These are phyloP conservation scores for Lasiosphaeria miniovina DNA, from an alignment of 495 filamentous ascomycete species.

Conservation along the genomic window DNA sequence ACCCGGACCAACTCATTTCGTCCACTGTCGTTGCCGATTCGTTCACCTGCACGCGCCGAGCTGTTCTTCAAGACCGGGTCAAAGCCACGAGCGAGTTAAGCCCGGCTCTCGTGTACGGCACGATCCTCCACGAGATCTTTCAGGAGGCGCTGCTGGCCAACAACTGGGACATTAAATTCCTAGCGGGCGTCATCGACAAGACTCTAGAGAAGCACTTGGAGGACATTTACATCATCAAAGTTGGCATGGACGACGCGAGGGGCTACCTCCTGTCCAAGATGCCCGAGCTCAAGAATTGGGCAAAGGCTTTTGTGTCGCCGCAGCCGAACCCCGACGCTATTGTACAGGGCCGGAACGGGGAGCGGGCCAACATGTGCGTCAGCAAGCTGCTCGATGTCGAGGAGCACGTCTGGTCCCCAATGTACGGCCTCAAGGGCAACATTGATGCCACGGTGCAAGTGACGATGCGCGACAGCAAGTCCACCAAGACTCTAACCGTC, in stretches of 20 bases:
- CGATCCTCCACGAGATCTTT: slow-evolving; percentile 89
- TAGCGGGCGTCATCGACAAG: slow-evolving; percentile 59
- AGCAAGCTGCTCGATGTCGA: slow-evolving; percentile 94
- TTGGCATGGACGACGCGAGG: slow-evolving; percentile 66
- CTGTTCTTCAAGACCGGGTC: slow-evolving; percentile 89
- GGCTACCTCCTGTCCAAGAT: slow-evolving; percentile 77
- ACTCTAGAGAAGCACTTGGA: slow-evolving; percentile 73
- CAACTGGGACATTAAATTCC: slow-evolving; percentile 67
- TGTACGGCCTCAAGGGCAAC: slow-evolving; percentile 95
- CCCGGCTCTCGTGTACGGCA: slow-evolving; percentile 79
- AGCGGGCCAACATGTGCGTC: slow-evolving; percentile 72
- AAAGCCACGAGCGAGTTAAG: slow-evolving; percentile 79
- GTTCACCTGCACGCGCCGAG: slow-evolving; percentile 80
- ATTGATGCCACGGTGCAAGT: slow-evolving; percentile 97
- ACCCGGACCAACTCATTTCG: slow-evolving; percentile 94
- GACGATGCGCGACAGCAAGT: slow-evolving; percentile 64
- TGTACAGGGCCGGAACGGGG: slow-evolving; percentile 75
- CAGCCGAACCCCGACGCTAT: slow-evolving; percentile 68
- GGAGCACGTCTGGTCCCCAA: slow-evolving; percentile 96
- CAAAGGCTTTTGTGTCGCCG: slow-evolving; percentile 68
- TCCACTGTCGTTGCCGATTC: slow-evolving; percentile 92
- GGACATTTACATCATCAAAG: slow-evolving; percentile 77
- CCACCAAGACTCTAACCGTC: slow-evolving; percentile 68
- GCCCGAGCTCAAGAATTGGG: slow-evolving; percentile 76
- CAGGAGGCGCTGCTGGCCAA: slow-evolving; percentile 85